These are phyloP conservation scores for Cercospora citrullina DNA, from an alignment of 2,329 filamentous ascomycete species.

Conservation along the genomic window DNA sequence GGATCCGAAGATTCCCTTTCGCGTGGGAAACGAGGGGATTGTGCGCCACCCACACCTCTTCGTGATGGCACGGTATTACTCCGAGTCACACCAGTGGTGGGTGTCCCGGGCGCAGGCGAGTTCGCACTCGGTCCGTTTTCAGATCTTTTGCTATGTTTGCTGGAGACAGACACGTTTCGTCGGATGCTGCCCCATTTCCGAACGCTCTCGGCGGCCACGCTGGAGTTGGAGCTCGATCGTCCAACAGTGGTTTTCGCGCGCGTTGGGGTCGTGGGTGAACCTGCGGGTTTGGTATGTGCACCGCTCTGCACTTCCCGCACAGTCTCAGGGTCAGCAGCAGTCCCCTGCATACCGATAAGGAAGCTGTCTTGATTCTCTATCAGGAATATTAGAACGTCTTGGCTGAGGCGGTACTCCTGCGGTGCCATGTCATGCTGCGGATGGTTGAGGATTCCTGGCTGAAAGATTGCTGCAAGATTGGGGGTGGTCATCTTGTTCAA, in stretches of 20 bases:
- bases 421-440: constrained; percentile 94
- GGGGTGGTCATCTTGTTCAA: constrained; percentile 95
- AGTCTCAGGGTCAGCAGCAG: constrained; percentile 86
- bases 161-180: constrained; percentile 89
- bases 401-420: constrained; percentile 88
- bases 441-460: constrained; percentile 93
- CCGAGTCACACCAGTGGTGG: constrained; percentile 59
- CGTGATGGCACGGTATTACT: constrained; percentile 96
- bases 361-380: constrained; percentile 99
- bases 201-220: constrained; percentile 83
- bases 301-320: constrained; percentile 70
- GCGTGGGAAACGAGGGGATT: constrained; percentile 62
- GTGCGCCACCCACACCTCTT: constrained; percentile 63
- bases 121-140: constrained; percentile 69
- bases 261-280: constrained; percentile 44
- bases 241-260: constrained; percentile 60
- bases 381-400: constrained; percentile 94
- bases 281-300: constrained; percentile 54
- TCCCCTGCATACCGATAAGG: constrained; percentile 96
- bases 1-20: constrained; percentile 54
- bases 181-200: constrained; percentile 76
- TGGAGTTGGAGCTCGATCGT: constrained; percentile 83
- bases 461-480: constrained; percentile 95
- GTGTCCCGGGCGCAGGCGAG: constrained; percentile 50
- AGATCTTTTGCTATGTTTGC: constrained; percentile 77